These are phyloP conservation scores for Alliaria petiolata DNA, from an alignment of 345 rosid species.

Conservation along the genomic window DNA sequence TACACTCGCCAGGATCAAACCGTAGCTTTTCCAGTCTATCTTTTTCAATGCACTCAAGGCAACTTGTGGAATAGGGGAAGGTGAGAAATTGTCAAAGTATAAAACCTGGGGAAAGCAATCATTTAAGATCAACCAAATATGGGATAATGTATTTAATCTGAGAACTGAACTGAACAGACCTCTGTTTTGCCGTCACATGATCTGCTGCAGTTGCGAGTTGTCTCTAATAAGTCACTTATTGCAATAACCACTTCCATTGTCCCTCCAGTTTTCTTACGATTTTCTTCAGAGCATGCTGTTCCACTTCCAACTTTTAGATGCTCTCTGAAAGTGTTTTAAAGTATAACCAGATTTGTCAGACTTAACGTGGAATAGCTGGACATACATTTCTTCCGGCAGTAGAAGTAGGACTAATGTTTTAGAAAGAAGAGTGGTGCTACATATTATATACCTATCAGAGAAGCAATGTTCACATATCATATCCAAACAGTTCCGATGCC, in stretches of 20 bases:
- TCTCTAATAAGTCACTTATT: constrained; percentile 51
- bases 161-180: constrained; percentile 43
- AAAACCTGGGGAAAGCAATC: constrained; percentile 50
- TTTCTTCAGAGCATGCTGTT: constrained; percentile 43
- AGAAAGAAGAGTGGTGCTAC: neutral
- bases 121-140: constrained; percentile 9
- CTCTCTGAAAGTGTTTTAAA: constrained; percentile 43
- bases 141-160: neutral
- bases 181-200: constrained; percentile 54
- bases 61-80: constrained; percentile 44
- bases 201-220: constrained; percentile 40
- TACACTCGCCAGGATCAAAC: constrained; percentile 48
- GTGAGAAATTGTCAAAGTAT: constrained; percentile 67
- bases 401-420: neutral
- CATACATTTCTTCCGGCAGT: neutral
- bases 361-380: neutral
- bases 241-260: constrained; percentile 64
- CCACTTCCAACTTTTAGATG: constrained; percentile 73
- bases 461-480: constrained; percentile 52
- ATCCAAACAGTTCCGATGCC: constrained; percentile 45
- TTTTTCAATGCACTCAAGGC: constrained; percentile 53
- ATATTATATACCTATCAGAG: constrained; percentile 36
- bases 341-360: constrained; percentile 1
- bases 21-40: constrained; percentile 86
- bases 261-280: constrained; percentile 44